These are phyloP conservation scores for Chloris gayana DNA, from an alignment of 176 grass and related monocot genomes.

Conservation along the genomic window DNA sequence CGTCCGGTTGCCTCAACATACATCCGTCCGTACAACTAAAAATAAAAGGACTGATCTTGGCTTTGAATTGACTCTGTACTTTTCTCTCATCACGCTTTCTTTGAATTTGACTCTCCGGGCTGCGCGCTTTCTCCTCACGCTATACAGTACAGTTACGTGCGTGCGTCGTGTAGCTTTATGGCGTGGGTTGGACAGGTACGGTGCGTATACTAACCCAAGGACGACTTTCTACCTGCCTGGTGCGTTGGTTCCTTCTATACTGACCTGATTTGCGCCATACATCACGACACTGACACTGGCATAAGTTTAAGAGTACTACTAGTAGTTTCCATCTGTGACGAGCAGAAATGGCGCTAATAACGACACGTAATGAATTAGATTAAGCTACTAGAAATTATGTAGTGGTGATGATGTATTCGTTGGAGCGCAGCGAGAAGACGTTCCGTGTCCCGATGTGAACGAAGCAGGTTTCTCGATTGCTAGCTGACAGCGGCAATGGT, in stretches of 20 bases:
- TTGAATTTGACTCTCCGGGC: too few species aligned
- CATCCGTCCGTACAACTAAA: not conserved
- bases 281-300: too few species aligned
- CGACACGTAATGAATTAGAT: too few species aligned
- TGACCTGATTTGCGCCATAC: too few species aligned
- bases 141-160: not conserved
- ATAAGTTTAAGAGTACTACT: too few species aligned
- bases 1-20: not conserved
- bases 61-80: not conserved
- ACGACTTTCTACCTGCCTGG: not conserved
- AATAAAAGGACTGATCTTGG: not conserved
- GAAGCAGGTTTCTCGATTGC: too few species aligned
- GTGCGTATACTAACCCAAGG: not conserved
- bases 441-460: too few species aligned
- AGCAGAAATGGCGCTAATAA: too few species aligned
- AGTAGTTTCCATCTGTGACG: too few species aligned
- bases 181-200: not conserved
- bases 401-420: not conserved
- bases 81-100: not conserved
- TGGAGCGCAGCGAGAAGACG: not conserved
- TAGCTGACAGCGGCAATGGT: not conserved
- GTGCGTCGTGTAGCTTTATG: not conserved
- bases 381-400: too few species aligned
- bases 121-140: not conserved
- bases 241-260: too few species aligned